Percentiles rank a stretch among this genome's conserved stretches.
Evolutionary conservation across 352 stramenopile species (phyloP).

Genomic region (Phytophthora tentaculata): DNA sequence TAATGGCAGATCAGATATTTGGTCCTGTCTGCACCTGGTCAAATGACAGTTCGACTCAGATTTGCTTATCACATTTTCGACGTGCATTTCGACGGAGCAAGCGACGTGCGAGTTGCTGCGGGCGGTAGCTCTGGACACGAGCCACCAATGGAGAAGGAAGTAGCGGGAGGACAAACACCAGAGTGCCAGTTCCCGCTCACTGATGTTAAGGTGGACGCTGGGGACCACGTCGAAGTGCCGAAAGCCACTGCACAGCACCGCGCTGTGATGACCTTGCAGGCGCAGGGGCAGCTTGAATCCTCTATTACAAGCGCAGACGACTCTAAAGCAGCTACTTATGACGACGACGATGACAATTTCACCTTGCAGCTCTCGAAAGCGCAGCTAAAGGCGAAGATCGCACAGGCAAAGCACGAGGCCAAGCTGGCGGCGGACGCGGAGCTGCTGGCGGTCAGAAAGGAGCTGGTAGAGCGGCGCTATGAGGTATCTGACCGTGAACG

Average conservation of each 20-base stretch:
- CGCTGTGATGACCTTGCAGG: neutral
- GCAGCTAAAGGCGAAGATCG: slow-evolving; percentile 58
- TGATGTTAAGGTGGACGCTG: slow-evolving; percentile 17
- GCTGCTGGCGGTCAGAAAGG: slow-evolving; percentile 47
- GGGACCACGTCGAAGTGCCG: slow-evolving; percentile 3
- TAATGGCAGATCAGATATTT: too few relatives aligned
- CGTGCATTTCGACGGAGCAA: slow-evolving; percentile 15
- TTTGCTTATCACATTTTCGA: neutral
- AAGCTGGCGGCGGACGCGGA: slow-evolving; percentile 61
- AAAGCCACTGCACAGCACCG: slow-evolving; percentile 5
- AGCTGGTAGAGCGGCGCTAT: slow-evolving; percentile 52
- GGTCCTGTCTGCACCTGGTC: neutral
- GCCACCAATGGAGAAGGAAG: neutral
- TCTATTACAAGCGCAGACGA: slow-evolving; percentile 2
- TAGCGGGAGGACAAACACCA: neutral
- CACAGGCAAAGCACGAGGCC: slow-evolving; percentile 59
- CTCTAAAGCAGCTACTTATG: neutral
- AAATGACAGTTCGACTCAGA: neutral
- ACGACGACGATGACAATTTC: slow-evolving; percentile 27
- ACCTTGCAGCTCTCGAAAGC: slow-evolving; percentile 43
- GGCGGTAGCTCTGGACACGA: neutral
- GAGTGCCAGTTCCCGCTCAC: neutral
- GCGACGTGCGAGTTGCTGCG: neutral
- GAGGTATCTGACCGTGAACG: slow-evolving; percentile 40
- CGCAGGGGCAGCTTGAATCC: neutral